A percentile compares a stretch with the other conserved stretches of the same genome.
phyloP scores from a whole-genome alignment of 2,329 filamentous ascomycete genomes.

The Elsinoe batatas region DNA sequence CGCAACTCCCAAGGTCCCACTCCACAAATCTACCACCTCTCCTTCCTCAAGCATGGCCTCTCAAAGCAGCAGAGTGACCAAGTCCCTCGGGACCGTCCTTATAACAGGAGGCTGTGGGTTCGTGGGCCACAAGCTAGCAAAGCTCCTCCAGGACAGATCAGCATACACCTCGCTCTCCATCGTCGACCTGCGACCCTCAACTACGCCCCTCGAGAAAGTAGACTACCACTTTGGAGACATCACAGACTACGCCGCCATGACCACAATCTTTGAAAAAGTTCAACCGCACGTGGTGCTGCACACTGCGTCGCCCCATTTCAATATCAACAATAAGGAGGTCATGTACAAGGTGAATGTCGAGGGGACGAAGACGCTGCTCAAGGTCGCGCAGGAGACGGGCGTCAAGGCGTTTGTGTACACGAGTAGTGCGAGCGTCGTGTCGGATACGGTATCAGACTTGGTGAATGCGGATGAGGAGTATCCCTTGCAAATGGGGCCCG shows the following conservation, averaged over 20 bases:
- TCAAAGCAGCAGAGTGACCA: slow-evolving; percentile 5
- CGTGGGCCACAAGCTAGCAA: slow-evolving; percentile 42
- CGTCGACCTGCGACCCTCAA: slow-evolving; percentile 36
- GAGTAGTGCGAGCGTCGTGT: slow-evolving; percentile 41
- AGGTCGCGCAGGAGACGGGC: slow-evolving; percentile 37
- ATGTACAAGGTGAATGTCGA: slow-evolving; percentile 43
- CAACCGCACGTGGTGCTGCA: slow-evolving; percentile 41
- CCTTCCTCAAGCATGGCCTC: neutral
- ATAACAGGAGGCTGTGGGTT: slow-evolving; percentile 44
- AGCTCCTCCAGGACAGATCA: slow-evolving; percentile 33
- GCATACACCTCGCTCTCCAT: slow-evolving; percentile 37
- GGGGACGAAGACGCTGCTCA: slow-evolving; percentile 40
- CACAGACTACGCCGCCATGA: slow-evolving; percentile 35
- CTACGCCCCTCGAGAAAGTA: slow-evolving; percentile 33
- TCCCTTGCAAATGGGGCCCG: slow-evolving; percentile 35
- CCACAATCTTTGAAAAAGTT: slow-evolving; percentile 33
- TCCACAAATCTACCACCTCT: neutral
- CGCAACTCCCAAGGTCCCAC: neutral
- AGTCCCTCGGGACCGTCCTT: slow-evolving; percentile 36
- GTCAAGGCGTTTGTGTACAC: slow-evolving; percentile 47
- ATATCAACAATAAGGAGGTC: slow-evolving; percentile 29
- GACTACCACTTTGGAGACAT: slow-evolving; percentile 43
- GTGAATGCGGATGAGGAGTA: slow-evolving; percentile 42
- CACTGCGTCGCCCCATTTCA: slow-evolving; percentile 39
- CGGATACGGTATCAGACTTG: slow-evolving; percentile 36